A percentile compares a stretch with the other conserved stretches of the same genome.
Evolutionary conservation across 306 rosid species (phyloP).

Genomic region (Hippophae tibetana): DNA sequence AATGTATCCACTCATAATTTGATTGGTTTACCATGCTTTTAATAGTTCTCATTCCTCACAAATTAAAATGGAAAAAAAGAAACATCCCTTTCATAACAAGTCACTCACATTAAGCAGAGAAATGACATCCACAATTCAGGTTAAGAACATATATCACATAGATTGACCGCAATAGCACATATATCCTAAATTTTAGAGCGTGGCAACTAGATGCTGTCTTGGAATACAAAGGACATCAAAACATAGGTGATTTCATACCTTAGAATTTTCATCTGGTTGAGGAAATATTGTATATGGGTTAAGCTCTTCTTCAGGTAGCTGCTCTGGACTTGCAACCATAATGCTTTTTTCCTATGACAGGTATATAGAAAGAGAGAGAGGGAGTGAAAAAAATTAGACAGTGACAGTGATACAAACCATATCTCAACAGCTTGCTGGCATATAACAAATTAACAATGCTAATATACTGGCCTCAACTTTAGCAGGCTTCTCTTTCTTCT

Average conservation of each 20-base stretch:
- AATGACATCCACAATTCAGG: too few species aligned
- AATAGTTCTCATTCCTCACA: too few species aligned
- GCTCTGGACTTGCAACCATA: slow-evolving; percentile 45
- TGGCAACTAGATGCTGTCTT: background rate
- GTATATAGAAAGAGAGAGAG: background rate
- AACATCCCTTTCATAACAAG: too few species aligned
- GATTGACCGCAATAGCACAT: too few species aligned
- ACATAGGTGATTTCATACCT: slow-evolving; percentile 41
- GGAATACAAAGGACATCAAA: background rate
- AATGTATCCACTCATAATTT: too few species aligned
- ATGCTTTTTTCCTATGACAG: slow-evolving; percentile 41
- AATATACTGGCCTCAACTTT: slow-evolving; percentile 60
- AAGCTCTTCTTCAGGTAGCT: slow-evolving; percentile 70
- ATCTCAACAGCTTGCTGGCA: slow-evolving; percentile 9
- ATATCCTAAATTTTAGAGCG: too few species aligned
- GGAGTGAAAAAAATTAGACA: slow-evolving; percentile 2
- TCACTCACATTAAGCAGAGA: too few species aligned
- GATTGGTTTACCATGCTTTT: too few species aligned
- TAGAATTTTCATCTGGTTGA: slow-evolving; percentile 64
- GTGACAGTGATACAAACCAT: slow-evolving; percentile 2
- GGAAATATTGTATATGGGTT: slow-evolving; percentile 84
- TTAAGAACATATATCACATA: too few species aligned
- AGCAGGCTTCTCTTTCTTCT: slow-evolving; percentile 88
- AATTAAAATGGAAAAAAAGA: too few species aligned
- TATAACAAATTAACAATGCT: slow-evolving; percentile 4